Percentiles rank a stretch among this genome's conserved stretches.
These are phyloP conservation scores for Coniella vitis DNA, from an alignment of 2,329 filamentous ascomycete species.

Conservation along the genomic window DNA sequence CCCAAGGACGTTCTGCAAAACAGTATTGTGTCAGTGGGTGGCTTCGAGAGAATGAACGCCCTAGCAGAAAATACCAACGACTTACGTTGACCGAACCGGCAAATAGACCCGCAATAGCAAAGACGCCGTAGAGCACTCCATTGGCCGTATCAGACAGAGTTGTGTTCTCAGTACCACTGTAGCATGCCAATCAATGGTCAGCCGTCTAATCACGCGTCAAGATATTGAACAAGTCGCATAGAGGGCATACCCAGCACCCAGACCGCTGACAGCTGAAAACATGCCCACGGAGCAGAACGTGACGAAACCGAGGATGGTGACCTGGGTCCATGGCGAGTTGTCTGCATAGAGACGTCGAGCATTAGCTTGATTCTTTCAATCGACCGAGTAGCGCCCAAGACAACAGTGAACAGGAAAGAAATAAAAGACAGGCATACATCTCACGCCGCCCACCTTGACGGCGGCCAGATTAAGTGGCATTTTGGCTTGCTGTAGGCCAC, in stretches of 20 bases:
- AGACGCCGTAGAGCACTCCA: slow-evolving; percentile 20
- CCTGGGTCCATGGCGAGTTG: slow-evolving; percentile 20
- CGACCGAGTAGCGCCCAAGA: no score
- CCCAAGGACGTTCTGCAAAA: slow-evolving; percentile 19
- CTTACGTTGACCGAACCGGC: slow-evolving; percentile 18
- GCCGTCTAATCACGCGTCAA: not conserved
- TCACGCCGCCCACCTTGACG: slow-evolving; percentile 11
- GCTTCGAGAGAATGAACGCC: not conserved
- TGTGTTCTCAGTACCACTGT: slow-evolving; percentile 16
- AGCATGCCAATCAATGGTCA: not conserved
- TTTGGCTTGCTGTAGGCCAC: not conserved
- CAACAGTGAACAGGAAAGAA: no score
- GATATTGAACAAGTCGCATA: not conserved
- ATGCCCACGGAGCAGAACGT: slow-evolving; percentile 22
- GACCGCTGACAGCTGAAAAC: slow-evolving; percentile 17
- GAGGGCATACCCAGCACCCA: slow-evolving; percentile 13
- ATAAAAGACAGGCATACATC: slow-evolving; percentile 6
- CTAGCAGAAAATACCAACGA: not conserved
- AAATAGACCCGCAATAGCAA: slow-evolving; percentile 14
- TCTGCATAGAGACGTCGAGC: not conserved
- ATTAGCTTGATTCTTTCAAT: no score
- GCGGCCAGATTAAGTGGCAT: slow-evolving; percentile 15
- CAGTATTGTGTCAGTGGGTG: no score
- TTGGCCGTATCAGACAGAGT: slow-evolving; percentile 18
- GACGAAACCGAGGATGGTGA: slow-evolving; percentile 19